A percentile compares a stretch with the other conserved stretches of the same genome.
Evolutionary conservation across 1,284 basidiomycete species (phyloP).

Genomic region (Exobasidium cylindrosporum): DNA sequence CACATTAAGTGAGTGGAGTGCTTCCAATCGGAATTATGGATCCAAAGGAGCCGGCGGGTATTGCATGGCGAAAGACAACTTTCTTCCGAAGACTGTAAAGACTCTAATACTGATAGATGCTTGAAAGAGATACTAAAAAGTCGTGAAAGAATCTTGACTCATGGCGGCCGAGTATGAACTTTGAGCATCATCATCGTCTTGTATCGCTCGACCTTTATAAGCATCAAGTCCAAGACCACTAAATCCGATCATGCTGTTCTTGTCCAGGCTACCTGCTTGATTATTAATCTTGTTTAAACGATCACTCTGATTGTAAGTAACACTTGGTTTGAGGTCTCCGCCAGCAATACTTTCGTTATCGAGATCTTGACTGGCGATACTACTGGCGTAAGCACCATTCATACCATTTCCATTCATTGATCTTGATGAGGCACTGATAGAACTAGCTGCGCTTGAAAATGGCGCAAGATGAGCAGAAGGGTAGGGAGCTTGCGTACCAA

Average conservation of each 20-base stretch:
- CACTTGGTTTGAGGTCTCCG: conserved; percentile 25
- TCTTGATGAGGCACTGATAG: conserved; percentile 19
- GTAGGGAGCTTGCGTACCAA: conserved; percentile 46
- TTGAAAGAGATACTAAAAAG: conserved; percentile 40
- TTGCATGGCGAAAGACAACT: too few relatives aligned
- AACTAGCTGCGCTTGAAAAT: conserved; percentile 13
- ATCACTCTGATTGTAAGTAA: conserved; percentile 47
- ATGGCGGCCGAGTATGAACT: conserved; percentile 46
- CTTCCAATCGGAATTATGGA: too few relatives aligned
- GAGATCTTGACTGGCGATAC: conserved; percentile 42
- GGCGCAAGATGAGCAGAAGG: conserved; percentile 30
- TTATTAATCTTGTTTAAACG: conserved; percentile 23
- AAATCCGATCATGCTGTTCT: conserved; percentile 18
- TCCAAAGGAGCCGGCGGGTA: too few relatives aligned
- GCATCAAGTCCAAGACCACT: conserved; percentile 38
- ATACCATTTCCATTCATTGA: conserved; percentile 16
- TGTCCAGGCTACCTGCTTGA: not conserved
- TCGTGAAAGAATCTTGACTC: conserved; percentile 46
- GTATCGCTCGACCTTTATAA: conserved; percentile 22
- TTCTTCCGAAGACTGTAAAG: too few relatives aligned
- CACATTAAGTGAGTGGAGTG: too few relatives aligned
- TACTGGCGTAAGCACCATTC: conserved; percentile 32
- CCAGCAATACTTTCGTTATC: conserved; percentile 23
- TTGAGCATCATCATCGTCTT: conserved; percentile 31
- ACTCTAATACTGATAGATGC: too few relatives aligned